These are phyloP conservation scores for Blastobotrys capitulatus DNA, from an alignment of 1,139 yeast genomes.

Conservation along the genomic window DNA sequence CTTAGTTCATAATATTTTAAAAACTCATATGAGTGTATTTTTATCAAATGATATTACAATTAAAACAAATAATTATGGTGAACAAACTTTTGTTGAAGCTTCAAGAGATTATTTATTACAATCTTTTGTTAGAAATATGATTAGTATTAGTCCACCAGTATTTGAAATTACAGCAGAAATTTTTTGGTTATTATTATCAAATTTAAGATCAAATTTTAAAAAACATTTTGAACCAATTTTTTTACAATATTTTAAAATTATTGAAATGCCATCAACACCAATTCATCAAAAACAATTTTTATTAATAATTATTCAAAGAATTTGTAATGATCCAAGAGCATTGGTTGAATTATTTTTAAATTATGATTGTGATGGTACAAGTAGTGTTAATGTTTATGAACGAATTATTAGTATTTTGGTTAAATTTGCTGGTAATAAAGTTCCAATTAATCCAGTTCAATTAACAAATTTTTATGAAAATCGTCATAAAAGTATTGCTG, in stretches of 20 bases:
- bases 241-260: conserved; percentile 89
- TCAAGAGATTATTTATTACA: conserved; percentile 80
- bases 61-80: conserved; percentile 52
- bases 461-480: conserved; percentile 60
- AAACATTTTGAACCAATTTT: conserved; percentile 90
- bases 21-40: conserved; percentile 81
- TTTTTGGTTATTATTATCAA: conserved; percentile 81
- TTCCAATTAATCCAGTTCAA: conserved; percentile 68
- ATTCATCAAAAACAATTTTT: conserved; percentile 88
- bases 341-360: conserved; percentile 88
- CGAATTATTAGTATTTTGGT: conserved; percentile 72
- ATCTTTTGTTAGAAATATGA: conserved; percentile 84
- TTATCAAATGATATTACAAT: conserved; percentile 59
- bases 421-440: conserved; percentile 61
- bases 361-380: conserved; percentile 81
- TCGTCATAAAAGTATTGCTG: conserved; percentile 56
- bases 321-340: conserved; percentile 85
- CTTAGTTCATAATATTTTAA: conserved; percentile 77
- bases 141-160: conserved; percentile 86
- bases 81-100: conserved; percentile 66
- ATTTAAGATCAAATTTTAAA: conserved; percentile 81
- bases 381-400: conserved; percentile 83
- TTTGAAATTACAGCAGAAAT: conserved; percentile 90
- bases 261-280: conserved; percentile 88
- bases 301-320: conserved; percentile 66